Base-by-base conservation (phyloP, 768 basidiomycete genomes). In the Roridomyces roridus region DNA sequence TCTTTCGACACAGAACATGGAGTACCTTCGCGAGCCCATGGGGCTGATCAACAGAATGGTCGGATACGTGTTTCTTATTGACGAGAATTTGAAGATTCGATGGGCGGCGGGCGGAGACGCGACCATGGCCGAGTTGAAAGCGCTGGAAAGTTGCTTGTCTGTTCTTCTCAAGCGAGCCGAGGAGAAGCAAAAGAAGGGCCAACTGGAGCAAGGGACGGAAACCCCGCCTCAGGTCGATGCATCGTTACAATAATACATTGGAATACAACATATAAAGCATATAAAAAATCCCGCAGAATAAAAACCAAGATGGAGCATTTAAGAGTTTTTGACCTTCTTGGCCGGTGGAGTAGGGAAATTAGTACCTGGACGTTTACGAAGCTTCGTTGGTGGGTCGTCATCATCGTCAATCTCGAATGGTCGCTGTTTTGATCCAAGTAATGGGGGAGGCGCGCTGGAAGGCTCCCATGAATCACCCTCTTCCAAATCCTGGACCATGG, bases 51-150 rank as follows among this genome's bases (percentile, higher is more conserved):
- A 98, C 74, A 89, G 87, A 69, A 87, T 91, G 66, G 83, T 98
- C 26, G 96, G 96, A 18, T 97, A 96, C 67, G 88, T 96, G 14
- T 98, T 90, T 67, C 79, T 98, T 12, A 85, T 98, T 24, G 96
- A 98, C 68, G 84, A 88, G 70, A 85, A 92, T 56, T 69, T 87
- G 57, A 91, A 86, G 70, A 83, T 98, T 43, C 83, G 96, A 18
- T 98, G 96, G 96, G 96, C 90, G 1, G 96, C 86, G 10, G 91
- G 94, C 62, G 94, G 89, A 7, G 91, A 92, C 64, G 92, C 95
- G 0, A 89, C 83, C 56, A 67, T 71, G 4, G 86, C 92, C 57
- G 96, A 98, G 70, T 77, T 82, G 3, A 75, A 83, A 52, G 81
- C 86, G 12, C 73, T 97, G 50, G 79, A 88, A 70, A 85, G 74